Percentiles rank a stretch among this genome's conserved stretches.
Evolutionary conservation across 495 filamentous ascomycete genomes (phyloP).

Genomic region (Xanthoparmelia taractica): DNA sequence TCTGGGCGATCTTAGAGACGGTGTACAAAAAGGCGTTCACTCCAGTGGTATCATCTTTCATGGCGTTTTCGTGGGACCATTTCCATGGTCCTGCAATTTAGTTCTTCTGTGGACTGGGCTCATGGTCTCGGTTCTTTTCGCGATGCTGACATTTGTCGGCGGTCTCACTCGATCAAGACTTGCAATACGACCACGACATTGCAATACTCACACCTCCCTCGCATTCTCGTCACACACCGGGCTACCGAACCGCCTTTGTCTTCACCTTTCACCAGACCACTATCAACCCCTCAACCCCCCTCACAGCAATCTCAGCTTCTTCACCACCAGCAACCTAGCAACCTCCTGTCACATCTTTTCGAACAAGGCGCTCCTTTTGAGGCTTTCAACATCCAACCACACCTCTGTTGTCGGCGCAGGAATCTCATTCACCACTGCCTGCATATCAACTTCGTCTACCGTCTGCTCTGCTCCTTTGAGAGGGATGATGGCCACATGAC

Average conservation of each 20-base stretch:
- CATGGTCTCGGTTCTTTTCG: background rate
- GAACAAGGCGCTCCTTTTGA: conserved; percentile 11
- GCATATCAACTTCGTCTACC: conserved; percentile 14
- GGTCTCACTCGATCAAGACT: background rate
- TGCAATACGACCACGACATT: conserved; percentile 2
- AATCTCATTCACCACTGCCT: conserved; percentile 11
- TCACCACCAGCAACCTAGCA: background rate
- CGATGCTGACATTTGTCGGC: background rate
- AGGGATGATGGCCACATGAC: conserved; percentile 2
- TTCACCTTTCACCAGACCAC: background rate
- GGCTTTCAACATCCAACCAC: conserved; percentile 10
- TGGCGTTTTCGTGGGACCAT: background rate
- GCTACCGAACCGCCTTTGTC: background rate
- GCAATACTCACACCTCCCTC: background rate
- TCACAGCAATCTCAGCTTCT: background rate
- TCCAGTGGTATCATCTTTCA: background rate
- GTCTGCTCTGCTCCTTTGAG: conserved; percentile 8
- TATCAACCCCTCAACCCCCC: background rate
- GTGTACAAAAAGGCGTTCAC: conserved; percentile 17
- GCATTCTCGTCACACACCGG: background rate
- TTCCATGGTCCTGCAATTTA: background rate
- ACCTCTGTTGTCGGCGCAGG: conserved; percentile 3
- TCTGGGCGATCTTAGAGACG: conserved; percentile 3
- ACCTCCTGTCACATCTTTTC: background rate
- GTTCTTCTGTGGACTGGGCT: background rate